Evolutionary conservation across 2,329 filamentous ascomycete genomes (phyloP).

Genomic region (Coleophoma crateriformis): DNA sequence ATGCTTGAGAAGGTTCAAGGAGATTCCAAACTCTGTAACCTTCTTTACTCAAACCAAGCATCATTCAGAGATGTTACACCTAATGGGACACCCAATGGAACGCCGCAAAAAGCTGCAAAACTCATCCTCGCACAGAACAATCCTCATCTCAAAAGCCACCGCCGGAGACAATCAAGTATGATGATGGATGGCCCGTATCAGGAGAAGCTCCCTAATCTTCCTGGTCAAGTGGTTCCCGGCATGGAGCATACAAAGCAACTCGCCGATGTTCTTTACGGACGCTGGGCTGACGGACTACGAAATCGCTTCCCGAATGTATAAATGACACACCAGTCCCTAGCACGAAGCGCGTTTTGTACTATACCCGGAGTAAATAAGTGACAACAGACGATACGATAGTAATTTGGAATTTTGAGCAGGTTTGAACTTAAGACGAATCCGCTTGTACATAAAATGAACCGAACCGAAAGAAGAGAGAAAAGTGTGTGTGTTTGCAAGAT

Average conservation of each 20-base stretch:
- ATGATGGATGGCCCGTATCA: conserved; percentile 41
- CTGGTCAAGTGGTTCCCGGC: conserved; percentile 56
- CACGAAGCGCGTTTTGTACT: too few species aligned
- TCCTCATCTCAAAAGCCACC: conserved; percentile 76
- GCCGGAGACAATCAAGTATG: conserved; percentile 46
- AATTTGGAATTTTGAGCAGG: too few species aligned
- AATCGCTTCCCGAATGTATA: conserved; percentile 53
- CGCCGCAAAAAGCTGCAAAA: conserved; percentile 40
- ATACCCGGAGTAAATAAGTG: too few species aligned
- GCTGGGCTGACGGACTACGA: conserved; percentile 82
- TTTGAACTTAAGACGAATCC: too few species aligned
- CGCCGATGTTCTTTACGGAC: conserved; percentile 82
- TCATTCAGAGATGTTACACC: conserved; percentile 53
- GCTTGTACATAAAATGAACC: too few species aligned
- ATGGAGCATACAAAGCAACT: conserved; percentile 92
- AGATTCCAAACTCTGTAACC: conserved; percentile 56
- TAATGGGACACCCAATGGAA: conserved; percentile 32
- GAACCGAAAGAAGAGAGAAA: too few species aligned
- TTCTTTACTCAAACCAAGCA: conserved; percentile 29
- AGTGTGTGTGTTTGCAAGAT: too few species aligned
- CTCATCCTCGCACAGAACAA: conserved; percentile 76
- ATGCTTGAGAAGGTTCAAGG: conserved; percentile 69
- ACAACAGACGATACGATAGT: too few species aligned
- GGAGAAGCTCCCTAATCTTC: conserved; percentile 39
- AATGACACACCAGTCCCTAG: not conserved